Percentiles rank a stretch among this genome's conserved stretches.
Evolutionary conservation across 225 moss, liverwort and hornwort species (phyloP).

Genomic region (Climacium dendroides): DNA sequence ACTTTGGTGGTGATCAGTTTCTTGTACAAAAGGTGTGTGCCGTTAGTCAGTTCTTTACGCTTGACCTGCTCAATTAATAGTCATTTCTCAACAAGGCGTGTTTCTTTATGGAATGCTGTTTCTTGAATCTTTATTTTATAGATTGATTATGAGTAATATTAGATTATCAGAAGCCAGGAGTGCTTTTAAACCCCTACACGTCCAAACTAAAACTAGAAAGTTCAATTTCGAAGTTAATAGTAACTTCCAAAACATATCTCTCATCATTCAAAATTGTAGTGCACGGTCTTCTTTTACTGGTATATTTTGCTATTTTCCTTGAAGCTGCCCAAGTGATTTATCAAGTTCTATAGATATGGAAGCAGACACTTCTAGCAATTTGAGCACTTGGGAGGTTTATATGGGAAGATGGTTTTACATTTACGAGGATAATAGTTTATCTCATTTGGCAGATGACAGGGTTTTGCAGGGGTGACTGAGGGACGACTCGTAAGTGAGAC

Average conservation of each 20-base stretch:
- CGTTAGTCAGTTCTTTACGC: background rate
- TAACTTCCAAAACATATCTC: background rate
- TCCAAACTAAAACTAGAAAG: background rate
- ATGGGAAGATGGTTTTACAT: background rate
- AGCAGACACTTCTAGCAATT: background rate
- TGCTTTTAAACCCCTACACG: background rate
- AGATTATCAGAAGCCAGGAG: background rate
- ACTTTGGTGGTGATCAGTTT: conserved; percentile 45
- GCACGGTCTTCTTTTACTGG: background rate
- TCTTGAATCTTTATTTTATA: background rate
- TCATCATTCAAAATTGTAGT: background rate
- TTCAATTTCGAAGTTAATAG: background rate
- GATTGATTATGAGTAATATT: background rate
- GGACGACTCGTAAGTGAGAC: background rate
- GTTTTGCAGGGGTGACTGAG: conserved; percentile 31
- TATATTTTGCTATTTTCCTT: background rate
- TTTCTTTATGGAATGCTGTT: background rate
- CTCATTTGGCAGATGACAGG: conserved; percentile 34
- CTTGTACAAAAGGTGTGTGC: conserved; percentile 19
- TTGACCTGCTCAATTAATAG: background rate
- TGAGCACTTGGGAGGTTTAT: background rate
- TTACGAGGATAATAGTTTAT: background rate
- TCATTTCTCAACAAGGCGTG: background rate
- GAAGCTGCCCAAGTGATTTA: background rate
- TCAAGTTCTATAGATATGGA: background rate